These are phyloP conservation scores for Scheffersomyces coipomensis DNA, from an alignment of 805 yeast genomes.

Conservation along the genomic window DNA sequence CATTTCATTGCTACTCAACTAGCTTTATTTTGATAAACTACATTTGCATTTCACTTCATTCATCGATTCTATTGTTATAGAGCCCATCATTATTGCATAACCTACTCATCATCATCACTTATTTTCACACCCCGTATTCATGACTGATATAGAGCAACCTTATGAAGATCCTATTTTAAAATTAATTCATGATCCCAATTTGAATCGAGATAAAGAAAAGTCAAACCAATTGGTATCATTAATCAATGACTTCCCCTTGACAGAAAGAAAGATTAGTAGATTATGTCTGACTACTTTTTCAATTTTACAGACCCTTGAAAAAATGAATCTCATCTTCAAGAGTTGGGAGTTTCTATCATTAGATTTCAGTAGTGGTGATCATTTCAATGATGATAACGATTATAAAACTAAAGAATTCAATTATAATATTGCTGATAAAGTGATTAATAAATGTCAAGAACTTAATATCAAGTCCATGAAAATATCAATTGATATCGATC, in stretches of 20 bases:
- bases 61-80: too few species aligned
- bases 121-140: too few species aligned
- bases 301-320: conserved; percentile 50
- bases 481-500: conserved; percentile 46
- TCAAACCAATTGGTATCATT: conserved; percentile 37
- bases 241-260: conserved; percentile 43
- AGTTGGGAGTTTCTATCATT: conserved; percentile 58
- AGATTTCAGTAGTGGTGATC: conserved; percentile 45
- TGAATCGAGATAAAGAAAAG: conserved; percentile 41
- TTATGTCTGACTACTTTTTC: conserved; percentile 48
- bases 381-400: conserved; percentile 23
- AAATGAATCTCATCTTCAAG: conserved; percentile 43
- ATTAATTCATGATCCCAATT: conserved; percentile 48
- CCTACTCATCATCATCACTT: too few species aligned
- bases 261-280: conserved; percentile 44
- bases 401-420: conserved; percentile 37
- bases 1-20: too few species aligned
- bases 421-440: conserved; percentile 52
- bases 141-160: conserved; percentile 18
- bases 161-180: conserved; percentile 49
- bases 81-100: too few species aligned
- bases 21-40: too few species aligned
- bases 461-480: conserved; percentile 40
- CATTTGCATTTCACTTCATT: too few species aligned
- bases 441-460: conserved; percentile 49